A percentile compares a stretch with the other conserved stretches of the same genome.
phyloP scores from a whole-genome alignment of 1,139 yeast species.

The Pichiaceae sp. region DNA sequence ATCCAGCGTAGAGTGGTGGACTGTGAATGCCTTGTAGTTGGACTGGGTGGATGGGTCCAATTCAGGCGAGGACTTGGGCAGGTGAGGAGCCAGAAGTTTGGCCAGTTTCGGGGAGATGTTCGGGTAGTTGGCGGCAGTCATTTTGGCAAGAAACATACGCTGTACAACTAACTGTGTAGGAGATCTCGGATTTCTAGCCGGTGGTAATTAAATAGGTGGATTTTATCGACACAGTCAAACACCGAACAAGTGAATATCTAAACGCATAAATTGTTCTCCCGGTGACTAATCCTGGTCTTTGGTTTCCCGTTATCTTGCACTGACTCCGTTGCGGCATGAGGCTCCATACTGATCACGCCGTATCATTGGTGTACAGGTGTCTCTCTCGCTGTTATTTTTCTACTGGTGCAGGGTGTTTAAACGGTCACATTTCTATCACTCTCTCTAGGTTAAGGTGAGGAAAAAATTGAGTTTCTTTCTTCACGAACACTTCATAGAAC shows the following conservation, averaged over 20 bases:
- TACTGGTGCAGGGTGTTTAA: neutral
- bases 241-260: no score
- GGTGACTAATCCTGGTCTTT: no score
- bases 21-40: conserved; percentile 49
- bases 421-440: neutral
- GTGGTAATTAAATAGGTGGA: no score
- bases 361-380: no score
- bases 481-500: neutral
- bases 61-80: conserved; percentile 46
- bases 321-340: no score
- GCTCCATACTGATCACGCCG: no score
- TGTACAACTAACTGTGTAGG: no score
- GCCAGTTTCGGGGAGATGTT: conserved; percentile 17
- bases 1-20: conserved; percentile 43
- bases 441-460: neutral
- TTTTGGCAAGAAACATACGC: no score
- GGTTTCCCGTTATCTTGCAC: no score
- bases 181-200: no score
- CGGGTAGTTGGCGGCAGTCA: conserved; percentile 12
- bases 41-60: conserved; percentile 71
- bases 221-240: no score
- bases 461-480: neutral
- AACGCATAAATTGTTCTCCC: no score
- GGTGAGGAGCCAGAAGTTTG: conserved; percentile 20
- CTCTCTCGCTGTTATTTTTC: neutral